Evolutionary conservation across 768 basidiomycete species (phyloP), one percentile per base, ranked within the genome.

Genomic region (Cystofilobasidium ferigula): DNA sequence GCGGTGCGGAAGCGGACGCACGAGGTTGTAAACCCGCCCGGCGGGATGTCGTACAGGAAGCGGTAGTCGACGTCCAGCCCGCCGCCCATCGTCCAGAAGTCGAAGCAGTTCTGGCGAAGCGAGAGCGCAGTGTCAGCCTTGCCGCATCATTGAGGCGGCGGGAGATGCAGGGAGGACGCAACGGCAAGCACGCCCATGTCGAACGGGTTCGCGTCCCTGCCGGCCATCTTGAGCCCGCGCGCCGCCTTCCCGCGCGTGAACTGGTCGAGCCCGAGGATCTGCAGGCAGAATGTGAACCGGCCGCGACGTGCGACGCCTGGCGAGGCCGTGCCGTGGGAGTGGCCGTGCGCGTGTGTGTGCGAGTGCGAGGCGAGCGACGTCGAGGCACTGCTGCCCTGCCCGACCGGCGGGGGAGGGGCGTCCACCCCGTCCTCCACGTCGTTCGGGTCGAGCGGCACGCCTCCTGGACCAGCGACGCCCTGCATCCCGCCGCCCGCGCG

Each of bases 51-150:
- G 77, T 93, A 94, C 74, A 95, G 74, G 70, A 80, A 79, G 62
- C 89, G 88, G 77, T 95, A 99, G 74, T 93, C 86, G 54, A 99
- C 88, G 2, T 89, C 89, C 30, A 94, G 78, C 76, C 89, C 88
- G 67, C 80, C 80, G 28, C 92, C 89, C 63, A 82, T 82, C 57
- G 84, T 84, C 94, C 94, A 99, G 76, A 99, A 98, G 78, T 99
- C 94, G 71, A 82, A 84, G 75, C 76, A 77, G 58, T 76, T 76
- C 76, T 76, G 66, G n/a, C n/a, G n/a, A n/a, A n/a, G n/a, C n/a
- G n/a, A n/a, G n/a, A n/a, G n/a, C n/a, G n/a, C n/a, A n/a, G n/a
- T n/a, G n/a, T n/a, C n/a, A n/a, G n/a, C n/a, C n/a, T n/a, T n/a
- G n/a, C n/a, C n/a, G n/a, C n/a, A n/a, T n/a, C n/a, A n/a, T 9